Evolutionary conservation across 2,329 filamentous ascomycete species (phyloP).

Genomic region (Talaromyces sp.): DNA sequence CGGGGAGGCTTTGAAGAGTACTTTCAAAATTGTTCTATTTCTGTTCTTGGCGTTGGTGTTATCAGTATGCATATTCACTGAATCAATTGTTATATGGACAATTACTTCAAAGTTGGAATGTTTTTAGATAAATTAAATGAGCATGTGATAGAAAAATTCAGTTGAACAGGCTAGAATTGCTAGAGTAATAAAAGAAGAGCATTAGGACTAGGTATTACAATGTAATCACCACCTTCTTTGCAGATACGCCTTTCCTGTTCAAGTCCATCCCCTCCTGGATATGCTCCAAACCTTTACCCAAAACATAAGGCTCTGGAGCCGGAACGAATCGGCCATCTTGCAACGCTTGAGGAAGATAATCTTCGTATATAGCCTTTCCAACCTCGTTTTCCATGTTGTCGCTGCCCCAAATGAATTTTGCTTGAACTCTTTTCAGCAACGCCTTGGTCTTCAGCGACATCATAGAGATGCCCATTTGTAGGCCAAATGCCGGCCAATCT

Average conservation of each 20-base stretch:
- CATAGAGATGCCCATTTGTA: conserved; percentile 6
- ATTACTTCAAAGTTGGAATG: too few relatives aligned
- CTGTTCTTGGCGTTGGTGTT: background rate
- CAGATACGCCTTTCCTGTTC: conserved; percentile 40
- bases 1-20: too few relatives aligned
- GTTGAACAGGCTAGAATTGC: background rate
- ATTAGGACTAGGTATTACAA: background rate
- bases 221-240: conserved; percentile 42
- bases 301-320: conserved; percentile 41
- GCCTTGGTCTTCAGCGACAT: conserved; percentile 10
- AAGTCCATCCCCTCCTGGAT: conserved; percentile 43
- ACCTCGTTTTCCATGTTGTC: conserved; percentile 28
- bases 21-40: background rate
- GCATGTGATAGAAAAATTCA: background rate
- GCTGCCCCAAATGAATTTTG: conserved; percentile 27
- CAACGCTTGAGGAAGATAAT: conserved; percentile 42
- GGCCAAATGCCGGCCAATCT: conserved; percentile 10
- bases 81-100: too few relatives aligned
- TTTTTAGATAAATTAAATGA: too few relatives aligned
- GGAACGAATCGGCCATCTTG: conserved; percentile 35
- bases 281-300: conserved; percentile 43
- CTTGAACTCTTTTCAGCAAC: conserved; percentile 20
- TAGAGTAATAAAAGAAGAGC: background rate
- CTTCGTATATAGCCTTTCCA: conserved; percentile 24
- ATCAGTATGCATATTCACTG: too few relatives aligned